Base-by-base conservation (phyloP, 1,139 yeast genomes). In the Hyphopichia pseudoburtonii region DNA sequence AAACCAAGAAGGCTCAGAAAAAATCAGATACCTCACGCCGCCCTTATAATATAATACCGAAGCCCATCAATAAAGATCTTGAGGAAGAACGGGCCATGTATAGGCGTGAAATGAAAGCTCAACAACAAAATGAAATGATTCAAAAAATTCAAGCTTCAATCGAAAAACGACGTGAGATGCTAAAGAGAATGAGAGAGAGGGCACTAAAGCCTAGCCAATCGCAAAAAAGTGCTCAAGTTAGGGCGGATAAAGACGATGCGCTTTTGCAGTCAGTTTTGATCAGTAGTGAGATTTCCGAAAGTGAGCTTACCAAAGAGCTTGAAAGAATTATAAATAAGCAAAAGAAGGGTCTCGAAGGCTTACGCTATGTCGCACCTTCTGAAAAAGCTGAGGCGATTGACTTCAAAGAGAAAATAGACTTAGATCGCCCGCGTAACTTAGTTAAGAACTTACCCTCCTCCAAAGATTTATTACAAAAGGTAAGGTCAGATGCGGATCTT, bases 401-500 rank as follows among this genome's bases (percentile, higher is more conserved):
- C 30, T 45, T 58, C 28, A 60, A 60, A 12, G 45, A 39, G 15
- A 45, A 50, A 39, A 41, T 51, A 12, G 65, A 62, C 12, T 32
- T 48, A 19, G 76, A 80, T 51, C 63, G 77, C 46, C 88, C 88
- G 0, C 63, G 71, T 28, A 78, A 80, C 50, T 60, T 82, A 42
- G 69, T 60, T 11, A 62, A 66, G 39, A 54, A 63, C 38, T 56
- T 80, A 22, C 88, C 88, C 3, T 80, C 74, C 10, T 71, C 89
- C 0, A 62, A 55, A 15, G 76, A 79, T 1, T 53, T 82, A 7
- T 64, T 86, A 7, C 62, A 66, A 0, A 70, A 66, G 34, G 69
- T 87, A 1, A 62, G 78, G 0, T 85, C 84, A 16, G 84, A 78
- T 34, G 79, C 79, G 1, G 82, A 74, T 3, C 48, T 62, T 32